Evolutionary conservation across 1,284 basidiomycete species (phyloP).

Genomic region (Ceratobasidium theobromae): DNA sequence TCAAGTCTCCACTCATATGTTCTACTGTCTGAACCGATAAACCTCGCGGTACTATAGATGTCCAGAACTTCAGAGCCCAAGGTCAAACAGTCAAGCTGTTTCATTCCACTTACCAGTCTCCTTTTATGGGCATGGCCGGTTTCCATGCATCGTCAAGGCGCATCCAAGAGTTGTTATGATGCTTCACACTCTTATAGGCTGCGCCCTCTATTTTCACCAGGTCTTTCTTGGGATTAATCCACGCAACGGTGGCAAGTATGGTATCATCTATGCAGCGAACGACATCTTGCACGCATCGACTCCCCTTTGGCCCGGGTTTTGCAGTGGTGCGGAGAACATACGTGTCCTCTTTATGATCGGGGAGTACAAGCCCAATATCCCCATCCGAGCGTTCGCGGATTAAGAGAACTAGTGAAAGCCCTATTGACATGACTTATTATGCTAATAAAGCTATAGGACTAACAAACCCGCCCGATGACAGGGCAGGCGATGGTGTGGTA

Average conservation of each 20-base stretch:
- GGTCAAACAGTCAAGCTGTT: not conserved
- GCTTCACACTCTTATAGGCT: not conserved
- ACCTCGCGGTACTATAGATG: not conserved
- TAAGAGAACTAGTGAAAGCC: not conserved
- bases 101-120: constrained; percentile 18
- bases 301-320: not conserved
- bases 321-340: not conserved
- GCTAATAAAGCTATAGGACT: no score
- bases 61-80: no score
- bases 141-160: constrained; percentile 25
- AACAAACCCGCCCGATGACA: no score
- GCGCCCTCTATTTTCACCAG: constrained; percentile 9
- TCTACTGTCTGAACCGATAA: constrained; percentile 20
- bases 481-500: no score
- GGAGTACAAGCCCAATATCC: constrained; percentile 4
- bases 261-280: constrained; percentile 9
- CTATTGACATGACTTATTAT: constrained; percentile 5
- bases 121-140: constrained; percentile 4
- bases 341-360: not conserved
- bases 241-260: constrained; percentile 3
- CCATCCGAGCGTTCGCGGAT: constrained; percentile 22
- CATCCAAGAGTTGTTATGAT: not conserved
- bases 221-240: constrained; percentile 20
- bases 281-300: constrained; percentile 6
- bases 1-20: constrained; percentile 23